Evolutionary conservation across 2,329 filamentous ascomycete genomes (phyloP).

Genomic region (Helminthosporium solani): DNA sequence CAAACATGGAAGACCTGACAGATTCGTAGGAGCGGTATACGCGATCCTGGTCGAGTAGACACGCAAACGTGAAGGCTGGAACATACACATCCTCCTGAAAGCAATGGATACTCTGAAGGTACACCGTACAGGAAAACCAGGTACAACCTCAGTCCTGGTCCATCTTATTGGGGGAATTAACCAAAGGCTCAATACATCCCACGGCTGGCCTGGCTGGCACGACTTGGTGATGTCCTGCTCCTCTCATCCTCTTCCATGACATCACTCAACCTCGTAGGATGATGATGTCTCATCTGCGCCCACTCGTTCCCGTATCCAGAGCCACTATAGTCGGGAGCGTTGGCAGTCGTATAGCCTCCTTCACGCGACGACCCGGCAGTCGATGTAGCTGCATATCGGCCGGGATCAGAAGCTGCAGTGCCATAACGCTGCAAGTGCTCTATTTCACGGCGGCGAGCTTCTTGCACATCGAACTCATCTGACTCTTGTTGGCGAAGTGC

Average conservation of each 20-base stretch:
- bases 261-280: constrained; percentile 43
- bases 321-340: constrained; percentile 39
- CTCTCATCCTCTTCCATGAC: constrained; percentile 45
- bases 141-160: neutral
- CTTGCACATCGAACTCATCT: constrained; percentile 59
- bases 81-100: neutral
- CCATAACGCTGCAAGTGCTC: constrained; percentile 51
- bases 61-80: neutral
- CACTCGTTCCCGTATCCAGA: constrained; percentile 41
- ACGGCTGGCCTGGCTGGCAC: constrained; percentile 39
- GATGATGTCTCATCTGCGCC: constrained; percentile 42
- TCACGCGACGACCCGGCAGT: constrained; percentile 23
- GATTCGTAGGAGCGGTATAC: neutral
- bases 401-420: constrained; percentile 31
- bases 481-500: constrained; percentile 35
- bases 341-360: constrained; percentile 18
- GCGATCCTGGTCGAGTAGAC: neutral
- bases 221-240: constrained; percentile 39
- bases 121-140: neutral
- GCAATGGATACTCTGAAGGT: neutral
- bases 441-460: constrained; percentile 52
- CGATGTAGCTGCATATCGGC: constrained; percentile 29
- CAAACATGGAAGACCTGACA: neutral
- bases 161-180: too few species aligned
- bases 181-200: constrained; percentile 18